A percentile compares a stretch with the other conserved stretches of the same genome.
These are phyloP conservation scores for Rhodomyrtus psidioides DNA, from an alignment of 441 rosid genomes.

Conservation along the genomic window DNA sequence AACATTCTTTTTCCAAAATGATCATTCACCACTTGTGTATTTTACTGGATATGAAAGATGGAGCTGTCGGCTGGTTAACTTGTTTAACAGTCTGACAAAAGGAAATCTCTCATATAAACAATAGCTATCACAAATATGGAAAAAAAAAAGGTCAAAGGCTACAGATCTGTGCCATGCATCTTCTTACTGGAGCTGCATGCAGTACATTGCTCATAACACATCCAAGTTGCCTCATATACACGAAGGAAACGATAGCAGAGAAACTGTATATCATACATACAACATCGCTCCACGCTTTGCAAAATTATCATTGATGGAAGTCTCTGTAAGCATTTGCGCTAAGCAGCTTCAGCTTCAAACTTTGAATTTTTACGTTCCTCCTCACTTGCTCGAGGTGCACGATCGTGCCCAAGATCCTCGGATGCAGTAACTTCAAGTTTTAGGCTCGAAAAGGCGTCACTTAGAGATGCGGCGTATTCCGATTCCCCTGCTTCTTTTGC, in stretches of 20 bases:
- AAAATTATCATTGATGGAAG: not conserved
- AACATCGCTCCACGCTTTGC: not conserved
- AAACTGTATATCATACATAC: not conserved
- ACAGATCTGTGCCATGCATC: not conserved
- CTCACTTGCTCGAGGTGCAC: not conserved
- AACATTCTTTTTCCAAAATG: not conserved
- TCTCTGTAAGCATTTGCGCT: not conserved
- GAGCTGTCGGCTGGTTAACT: not conserved
- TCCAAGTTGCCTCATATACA: not conserved
- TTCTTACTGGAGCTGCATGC: not conserved
- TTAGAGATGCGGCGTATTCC: conserved; percentile 30
- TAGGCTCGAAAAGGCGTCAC: conserved; percentile 43
- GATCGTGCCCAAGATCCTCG: not conserved
- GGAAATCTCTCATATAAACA: not conserved
- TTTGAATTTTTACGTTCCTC: not conserved
- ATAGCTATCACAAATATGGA: not conserved
- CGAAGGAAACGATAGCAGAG: not conserved
- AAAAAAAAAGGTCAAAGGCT: not conserved
- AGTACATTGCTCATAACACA: not conserved
- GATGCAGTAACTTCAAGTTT: conserved; percentile 27
- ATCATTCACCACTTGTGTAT: not conserved
- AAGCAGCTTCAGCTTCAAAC: conserved; percentile 2
- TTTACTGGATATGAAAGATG: not conserved
- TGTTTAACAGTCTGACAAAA: not conserved
- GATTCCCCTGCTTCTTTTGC: conserved; percentile 15